Percentiles rank a stretch among this genome's conserved stretches.
Conservation (phyloP, 345 rosid genomes). For the Salix caprea region DNA sequence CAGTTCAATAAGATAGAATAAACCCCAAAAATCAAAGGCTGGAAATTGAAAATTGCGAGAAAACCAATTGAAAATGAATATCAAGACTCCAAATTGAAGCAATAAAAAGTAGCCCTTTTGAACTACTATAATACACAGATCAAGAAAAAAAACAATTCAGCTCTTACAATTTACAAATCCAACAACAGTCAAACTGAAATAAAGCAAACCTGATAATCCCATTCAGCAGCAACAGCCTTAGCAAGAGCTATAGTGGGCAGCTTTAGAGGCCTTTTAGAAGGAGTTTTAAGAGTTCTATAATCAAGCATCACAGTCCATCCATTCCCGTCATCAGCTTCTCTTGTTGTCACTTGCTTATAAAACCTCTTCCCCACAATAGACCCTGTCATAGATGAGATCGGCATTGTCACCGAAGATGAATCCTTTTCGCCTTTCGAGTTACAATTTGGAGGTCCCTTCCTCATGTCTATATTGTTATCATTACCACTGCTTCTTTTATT, state of each 20-base stretch:
- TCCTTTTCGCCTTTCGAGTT: constrained; percentile 18
- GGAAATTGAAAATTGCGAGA: neutral
- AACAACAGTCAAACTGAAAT: neutral
- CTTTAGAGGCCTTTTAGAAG: constrained; percentile 78
- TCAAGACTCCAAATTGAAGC: neutral
- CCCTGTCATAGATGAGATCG: constrained; percentile 87
- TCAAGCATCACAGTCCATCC: constrained; percentile 98
- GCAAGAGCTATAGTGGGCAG: constrained; percentile 73
- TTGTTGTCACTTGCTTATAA: constrained; percentile 68
- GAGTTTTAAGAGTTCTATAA: constrained; percentile 84
- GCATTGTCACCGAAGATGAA: constrained; percentile 74
- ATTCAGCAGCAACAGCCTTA: constrained; percentile 86
- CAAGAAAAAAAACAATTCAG: neutral
- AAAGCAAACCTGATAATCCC: constrained; percentile 81
- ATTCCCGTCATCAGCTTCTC: constrained; percentile 83
- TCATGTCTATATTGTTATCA: constrained; percentile 38
- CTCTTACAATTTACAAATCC: neutral
- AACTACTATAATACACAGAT: neutral
- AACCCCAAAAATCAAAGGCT: neutral
- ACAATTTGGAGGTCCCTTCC: constrained; percentile 25
- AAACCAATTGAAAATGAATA: neutral
- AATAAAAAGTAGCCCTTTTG: neutral
- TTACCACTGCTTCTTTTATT: constrained; percentile 11
- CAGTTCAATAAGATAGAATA: neutral
- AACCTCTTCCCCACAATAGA: constrained; percentile 85